Evolutionary conservation across 768 basidiomycete species (phyloP), one percentile per base, ranked within the genome.

Genomic region (Boletus rufocinnamomeus): DNA sequence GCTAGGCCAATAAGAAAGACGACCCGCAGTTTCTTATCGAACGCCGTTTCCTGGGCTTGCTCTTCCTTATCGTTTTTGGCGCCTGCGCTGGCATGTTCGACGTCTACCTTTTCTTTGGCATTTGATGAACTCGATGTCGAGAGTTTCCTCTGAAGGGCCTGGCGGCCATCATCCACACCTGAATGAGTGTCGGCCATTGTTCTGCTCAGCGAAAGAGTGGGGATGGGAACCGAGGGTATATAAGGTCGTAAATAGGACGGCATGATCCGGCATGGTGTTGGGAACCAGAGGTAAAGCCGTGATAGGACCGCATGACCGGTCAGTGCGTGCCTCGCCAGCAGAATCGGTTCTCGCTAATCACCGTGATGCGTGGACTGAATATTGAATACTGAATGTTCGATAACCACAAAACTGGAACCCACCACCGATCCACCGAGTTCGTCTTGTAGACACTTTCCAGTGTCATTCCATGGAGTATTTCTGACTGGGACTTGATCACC

Each of bases 1-100:
- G 86, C 87, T 1, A 87, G 61, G 17, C 64, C 83, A 48, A 71
- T 72, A 38, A 92, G 75, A 48, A 85, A 68, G 63, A 75, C 74
- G n/a, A 79, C 77, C 14, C 80, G 76, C 54, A 72, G 63, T 56
- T 56, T 72, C 58, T 57, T 64, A 37, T 65, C 41, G n/a, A 57
- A 52, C 6, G 43, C 38, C 9, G 44, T 55, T 41, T 49, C 45
- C 40, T 28, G 45, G 25, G 30, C 2, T 4, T 16, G 50, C 10
- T 56, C 57, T 57, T 58, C 60, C 17, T 63, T 62, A 21, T 62
- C 44, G 30, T 64, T 38, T 35, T 58, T 28, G 28, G 54, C 50
- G 8, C 54, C 50, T 8, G 41, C 54, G 28, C 48, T 38, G 7
- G 47, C 58, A 0, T 27, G 64, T 46, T 69, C 68, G 25, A 60